Conservation (phyloP, 2,329 filamentous ascomycete species). For the Colletotrichum somersetense region DNA sequence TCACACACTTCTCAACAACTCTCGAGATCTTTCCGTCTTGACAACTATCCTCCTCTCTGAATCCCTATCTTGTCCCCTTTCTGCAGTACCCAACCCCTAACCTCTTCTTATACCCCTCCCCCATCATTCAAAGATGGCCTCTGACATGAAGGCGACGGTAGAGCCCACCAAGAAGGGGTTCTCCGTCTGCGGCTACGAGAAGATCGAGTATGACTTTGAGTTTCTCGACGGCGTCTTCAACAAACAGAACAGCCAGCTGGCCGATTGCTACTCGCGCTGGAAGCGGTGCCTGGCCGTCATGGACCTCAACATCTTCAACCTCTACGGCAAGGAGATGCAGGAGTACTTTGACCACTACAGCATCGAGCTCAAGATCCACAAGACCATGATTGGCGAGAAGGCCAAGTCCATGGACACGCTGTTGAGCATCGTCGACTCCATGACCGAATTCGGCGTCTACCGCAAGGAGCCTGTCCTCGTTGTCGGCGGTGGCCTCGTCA, state of each 20-base stretch:
- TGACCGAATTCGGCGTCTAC: conserved; percentile 79
- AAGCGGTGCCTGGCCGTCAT: conserved; percentile 75
- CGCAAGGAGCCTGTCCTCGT: conserved; percentile 77
- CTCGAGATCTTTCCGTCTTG: neutral
- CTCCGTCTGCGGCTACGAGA: conserved; percentile 80
- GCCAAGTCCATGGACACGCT: conserved; percentile 80
- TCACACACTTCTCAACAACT: neutral
- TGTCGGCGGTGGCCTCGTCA: conserved; percentile 77
- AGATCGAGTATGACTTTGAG: conserved; percentile 81
- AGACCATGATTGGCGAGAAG: conserved; percentile 81
- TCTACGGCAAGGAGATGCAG: conserved; percentile 76
- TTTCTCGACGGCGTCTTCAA: conserved; percentile 79
- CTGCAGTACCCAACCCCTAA: neutral
- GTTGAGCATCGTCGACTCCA: conserved; percentile 77
- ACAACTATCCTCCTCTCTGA: neutral
- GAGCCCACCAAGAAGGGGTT: conserved; percentile 74
- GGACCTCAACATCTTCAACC: conserved; percentile 77
- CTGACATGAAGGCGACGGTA: conserved; percentile 76
- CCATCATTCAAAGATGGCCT: conserved; percentile 63
- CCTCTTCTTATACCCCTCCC: neutral
- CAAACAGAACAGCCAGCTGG: conserved; percentile 69
- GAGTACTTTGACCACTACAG: conserved; percentile 75
- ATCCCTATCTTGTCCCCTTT: neutral
- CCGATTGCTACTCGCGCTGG: conserved; percentile 75
- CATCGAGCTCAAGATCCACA: conserved; percentile 74